Evolutionary conservation across 2,329 filamentous ascomycete species (phyloP).

Genomic region (Cryphonectria radicalis): DNA sequence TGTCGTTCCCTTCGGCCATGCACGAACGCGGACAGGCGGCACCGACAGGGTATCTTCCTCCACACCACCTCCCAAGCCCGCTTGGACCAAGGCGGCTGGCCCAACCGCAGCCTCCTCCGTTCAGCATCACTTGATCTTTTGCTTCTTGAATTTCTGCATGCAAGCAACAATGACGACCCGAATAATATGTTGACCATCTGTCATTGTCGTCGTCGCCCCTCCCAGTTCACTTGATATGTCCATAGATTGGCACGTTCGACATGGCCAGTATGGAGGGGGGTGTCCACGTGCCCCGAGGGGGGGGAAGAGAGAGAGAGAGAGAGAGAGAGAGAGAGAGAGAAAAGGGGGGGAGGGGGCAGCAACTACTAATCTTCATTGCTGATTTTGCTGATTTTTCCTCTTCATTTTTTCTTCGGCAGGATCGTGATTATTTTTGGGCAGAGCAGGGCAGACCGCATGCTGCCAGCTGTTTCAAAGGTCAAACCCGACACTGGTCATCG

Average conservation of each 20-base stretch:
- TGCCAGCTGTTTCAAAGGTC: constrained; percentile 27
- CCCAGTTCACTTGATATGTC: background rate
- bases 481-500: constrained; percentile 25
- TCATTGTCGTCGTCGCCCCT: background rate
- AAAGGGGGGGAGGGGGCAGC: no score
- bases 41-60: background rate
- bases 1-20: constrained; percentile 10
- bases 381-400: background rate
- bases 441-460: constrained; percentile 17
- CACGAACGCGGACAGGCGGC: background rate
- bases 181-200: background rate
- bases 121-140: background rate
- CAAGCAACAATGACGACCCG: background rate
- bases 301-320: no score
- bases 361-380: background rate
- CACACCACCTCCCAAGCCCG: background rate
- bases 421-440: constrained; percentile 18
- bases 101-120: background rate
- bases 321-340: no score
- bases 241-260: background rate
- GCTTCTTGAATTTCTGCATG: background rate
- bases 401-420: background rate
- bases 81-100: background rate
- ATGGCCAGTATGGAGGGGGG: background rate
- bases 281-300: background rate